These are phyloP conservation scores for Candida oleophila DNA, from an alignment of 805 yeast genomes.

Conservation along the genomic window DNA sequence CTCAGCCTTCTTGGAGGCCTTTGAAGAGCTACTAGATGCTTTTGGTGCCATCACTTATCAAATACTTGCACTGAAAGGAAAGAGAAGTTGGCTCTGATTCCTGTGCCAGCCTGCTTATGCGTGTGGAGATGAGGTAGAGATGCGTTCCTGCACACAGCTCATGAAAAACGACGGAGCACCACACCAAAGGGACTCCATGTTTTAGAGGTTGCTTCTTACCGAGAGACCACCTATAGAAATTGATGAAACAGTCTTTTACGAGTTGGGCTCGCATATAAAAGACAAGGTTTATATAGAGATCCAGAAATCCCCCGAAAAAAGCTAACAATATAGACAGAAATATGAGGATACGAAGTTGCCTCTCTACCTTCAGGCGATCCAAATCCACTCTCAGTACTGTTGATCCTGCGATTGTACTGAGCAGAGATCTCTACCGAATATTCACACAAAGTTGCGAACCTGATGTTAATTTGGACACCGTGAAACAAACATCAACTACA, in stretches of 20 bases:
- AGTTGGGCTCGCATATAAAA: neutral
- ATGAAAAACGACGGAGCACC: neutral
- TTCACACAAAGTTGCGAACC: neutral
- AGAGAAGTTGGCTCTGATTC: no score
- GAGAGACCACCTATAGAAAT: neutral
- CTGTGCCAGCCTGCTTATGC: no score
- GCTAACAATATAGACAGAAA: no score
- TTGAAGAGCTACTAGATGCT: neutral
- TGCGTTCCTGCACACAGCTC: neutral
- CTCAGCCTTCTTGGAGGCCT: constrained; percentile 9
- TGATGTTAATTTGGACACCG: neutral
- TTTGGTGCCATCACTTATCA: constrained; percentile 17
- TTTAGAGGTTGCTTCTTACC: no score
- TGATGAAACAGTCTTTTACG: neutral
- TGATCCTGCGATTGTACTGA: constrained; percentile 18
- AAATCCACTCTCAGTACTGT: constrained; percentile 2
- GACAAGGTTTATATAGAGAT: no score
- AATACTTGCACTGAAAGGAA: no score
- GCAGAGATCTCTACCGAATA: constrained; percentile 18
- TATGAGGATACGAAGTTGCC: neutral
- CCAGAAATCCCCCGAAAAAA: no score
- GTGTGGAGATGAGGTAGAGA: no score
- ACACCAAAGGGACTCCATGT: neutral
- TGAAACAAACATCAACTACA: neutral
- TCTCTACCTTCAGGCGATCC: neutral